A percentile compares a stretch with the other conserved stretches of the same genome.
Evolutionary conservation across 2,329 filamentous ascomycete genomes (phyloP).

Genomic region (Simplicillium aogashimaense): DNA sequence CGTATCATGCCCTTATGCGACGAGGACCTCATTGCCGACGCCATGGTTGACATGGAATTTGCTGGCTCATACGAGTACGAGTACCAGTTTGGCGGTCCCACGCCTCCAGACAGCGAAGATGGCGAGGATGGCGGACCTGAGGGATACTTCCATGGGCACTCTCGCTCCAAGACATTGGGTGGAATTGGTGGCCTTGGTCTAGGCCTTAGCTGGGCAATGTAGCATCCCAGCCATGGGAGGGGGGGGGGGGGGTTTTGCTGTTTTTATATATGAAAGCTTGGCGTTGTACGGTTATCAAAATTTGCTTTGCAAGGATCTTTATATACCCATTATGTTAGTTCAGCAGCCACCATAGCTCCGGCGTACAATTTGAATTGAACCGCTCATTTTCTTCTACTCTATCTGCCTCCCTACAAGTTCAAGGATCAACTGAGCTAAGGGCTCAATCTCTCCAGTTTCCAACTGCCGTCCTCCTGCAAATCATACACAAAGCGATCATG

Average conservation of each 20-base stretch:
- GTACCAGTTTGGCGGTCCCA: conserved; percentile 15
- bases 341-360: no score
- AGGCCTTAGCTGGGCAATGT: conserved; percentile 4
- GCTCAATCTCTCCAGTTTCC: conserved; percentile 65
- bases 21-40: conserved; percentile 45
- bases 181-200: conserved; percentile 1
- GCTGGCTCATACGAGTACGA: conserved; percentile 29
- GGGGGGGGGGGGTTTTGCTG: background rate
- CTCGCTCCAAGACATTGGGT: conserved; percentile 23
- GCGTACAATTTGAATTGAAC: no score
- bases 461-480: conserved; percentile 43
- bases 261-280: background rate
- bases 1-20: conserved; percentile 52
- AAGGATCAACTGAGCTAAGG: conserved; percentile 34
- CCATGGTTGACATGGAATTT: conserved; percentile 54
- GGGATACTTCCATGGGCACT: conserved; percentile 19
- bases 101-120: conserved; percentile 17
- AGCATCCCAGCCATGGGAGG: background rate
- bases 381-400: no score
- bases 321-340: no score
- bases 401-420: no score
- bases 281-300: background rate
- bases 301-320: background rate
- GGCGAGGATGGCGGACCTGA: conserved; percentile 13
- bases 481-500: conserved; percentile 91